Base-by-base conservation (phyloP, 805 yeast species). In the Wilhelminamyces savonicus region DNA sequence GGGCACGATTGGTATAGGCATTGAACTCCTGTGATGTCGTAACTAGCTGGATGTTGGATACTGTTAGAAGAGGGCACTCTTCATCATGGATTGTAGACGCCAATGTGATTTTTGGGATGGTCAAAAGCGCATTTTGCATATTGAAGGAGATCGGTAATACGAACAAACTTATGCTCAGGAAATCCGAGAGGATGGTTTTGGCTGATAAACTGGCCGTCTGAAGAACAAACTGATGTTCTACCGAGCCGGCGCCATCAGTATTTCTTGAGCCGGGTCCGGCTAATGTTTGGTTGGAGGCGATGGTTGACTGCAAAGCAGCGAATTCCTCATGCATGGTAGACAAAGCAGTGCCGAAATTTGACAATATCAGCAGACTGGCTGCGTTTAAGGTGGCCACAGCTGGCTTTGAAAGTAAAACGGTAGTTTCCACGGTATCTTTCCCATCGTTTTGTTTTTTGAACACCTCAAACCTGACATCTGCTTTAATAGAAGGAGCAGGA, bases 401-500 rank as follows among this genome's bases (percentile, higher is more conserved):
- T 0, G 56, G 50, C 34, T 74, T 74, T 0, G 76, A 61, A 13
- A 69, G 48, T 2, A 74, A 44, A 0, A 66, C 17, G 0, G 76
- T 69, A 13, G 60, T 48, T 23, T 66, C 66, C n/a, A n/a, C n/a
- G 0, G 48, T 32, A 7, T 28, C 26, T 4, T 23, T 7, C 2
- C 30, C 29, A 4, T 39, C 37, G 8, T 36, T 49, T 1, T 24
- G 2, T 8, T 40, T 46, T 7, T 46, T 35, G 27, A 65, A 61
- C 14, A 65, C 34, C 43, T 78, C 82, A 45, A 77, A 72, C 20
- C 78, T 45, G 2, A 78, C 27, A 39, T 78, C 84, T 5, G 71
- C 68, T 23, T 63, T 65, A 1, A 41, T 28, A 13, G 38, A 15
- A 5, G 31, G 13, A 5, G 11, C n/a, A n/a, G n/a, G n/a, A n/a